phyloP scores from a whole-genome alignment of 805 yeast genomes.

The Lipomyces yamadae region DNA sequence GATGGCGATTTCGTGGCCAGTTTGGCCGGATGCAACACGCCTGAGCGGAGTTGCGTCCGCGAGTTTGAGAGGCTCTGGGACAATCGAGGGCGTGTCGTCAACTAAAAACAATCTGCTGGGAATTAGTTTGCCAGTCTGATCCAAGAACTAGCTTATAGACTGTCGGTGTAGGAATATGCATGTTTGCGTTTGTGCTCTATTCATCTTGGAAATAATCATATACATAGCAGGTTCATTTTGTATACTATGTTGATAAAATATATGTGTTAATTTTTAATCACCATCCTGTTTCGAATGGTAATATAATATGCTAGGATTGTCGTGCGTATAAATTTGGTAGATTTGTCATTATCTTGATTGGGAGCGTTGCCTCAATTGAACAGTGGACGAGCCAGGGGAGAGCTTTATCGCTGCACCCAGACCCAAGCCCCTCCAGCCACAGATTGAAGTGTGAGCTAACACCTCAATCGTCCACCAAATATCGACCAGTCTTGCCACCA shows the following conservation, averaged over 20 bases:
- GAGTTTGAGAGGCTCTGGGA: conserved; percentile 38
- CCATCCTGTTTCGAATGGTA: too few species aligned
- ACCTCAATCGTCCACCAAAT: neutral
- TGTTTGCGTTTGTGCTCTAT: neutral
- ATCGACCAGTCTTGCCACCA: neutral
- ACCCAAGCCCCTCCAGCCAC: neutral
- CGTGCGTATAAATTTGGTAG: too few species aligned
- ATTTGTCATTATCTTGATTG: too few species aligned
- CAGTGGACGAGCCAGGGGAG: neutral
- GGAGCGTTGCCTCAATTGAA: too few species aligned
- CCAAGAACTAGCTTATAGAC: neutral
- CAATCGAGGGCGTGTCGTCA: conserved; percentile 32
- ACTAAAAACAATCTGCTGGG: neutral
- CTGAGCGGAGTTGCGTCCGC: conserved; percentile 34
- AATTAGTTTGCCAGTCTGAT: neutral
- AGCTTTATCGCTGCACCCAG: neutral
- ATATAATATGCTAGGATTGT: too few species aligned
- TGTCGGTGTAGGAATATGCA: neutral
- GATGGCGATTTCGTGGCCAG: conserved; percentile 45
- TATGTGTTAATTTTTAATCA: too few species aligned
- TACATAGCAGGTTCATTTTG: neutral
- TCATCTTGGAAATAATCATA: neutral
- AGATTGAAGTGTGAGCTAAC: neutral
- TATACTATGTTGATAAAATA: neutral
- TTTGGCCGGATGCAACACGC: conserved; percentile 37